Evolutionary conservation across 192 early-diverging fungal species (phyloP).

Genomic region (Coemansia guatemalensis): DNA sequence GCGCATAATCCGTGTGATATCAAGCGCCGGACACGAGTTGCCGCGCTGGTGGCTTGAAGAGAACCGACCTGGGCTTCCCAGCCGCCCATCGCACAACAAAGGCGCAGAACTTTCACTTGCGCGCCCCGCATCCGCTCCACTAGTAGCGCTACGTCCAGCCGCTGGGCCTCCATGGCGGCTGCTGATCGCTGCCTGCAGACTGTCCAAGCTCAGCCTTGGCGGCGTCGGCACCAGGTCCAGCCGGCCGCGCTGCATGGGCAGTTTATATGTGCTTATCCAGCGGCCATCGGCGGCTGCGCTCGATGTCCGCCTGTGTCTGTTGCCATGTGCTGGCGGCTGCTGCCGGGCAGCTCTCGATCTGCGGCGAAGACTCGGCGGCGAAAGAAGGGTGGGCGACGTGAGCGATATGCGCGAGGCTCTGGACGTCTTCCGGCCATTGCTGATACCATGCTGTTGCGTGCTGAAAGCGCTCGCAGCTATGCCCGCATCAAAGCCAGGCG

Average conservation of each 20-base stretch:
- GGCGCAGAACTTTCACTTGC: slow-evolving; percentile 4
- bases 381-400: slow-evolving; percentile 27
- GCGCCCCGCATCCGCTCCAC: slow-evolving; percentile 8
- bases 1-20: slow-evolving; percentile 51
- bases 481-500: neutral
- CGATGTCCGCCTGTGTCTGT: neutral
- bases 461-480: neutral
- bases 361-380: slow-evolving; percentile 10
- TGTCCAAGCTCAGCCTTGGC: slow-evolving; percentile 43
- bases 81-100: slow-evolving; percentile 36
- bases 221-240: slow-evolving; percentile 5
- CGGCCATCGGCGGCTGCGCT: slow-evolving; percentile 2
- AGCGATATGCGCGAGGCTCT: slow-evolving; percentile 14
- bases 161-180: slow-evolving; percentile 9
- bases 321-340: neutral
- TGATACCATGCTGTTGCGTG: neutral
- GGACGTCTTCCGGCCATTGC: neutral
- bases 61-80: slow-evolving; percentile 28
- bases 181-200: slow-evolving; percentile 32
- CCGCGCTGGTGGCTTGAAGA: slow-evolving; percentile 39
- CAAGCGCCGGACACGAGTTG: slow-evolving; percentile 41
- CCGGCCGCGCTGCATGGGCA: slow-evolving; percentile 1
- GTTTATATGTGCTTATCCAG: neutral
- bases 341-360: neutral
- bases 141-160: slow-evolving; percentile 3